Evolutionary conservation across 805 yeast species (phyloP).

Genomic region (Kazachstania martiniae): DNA sequence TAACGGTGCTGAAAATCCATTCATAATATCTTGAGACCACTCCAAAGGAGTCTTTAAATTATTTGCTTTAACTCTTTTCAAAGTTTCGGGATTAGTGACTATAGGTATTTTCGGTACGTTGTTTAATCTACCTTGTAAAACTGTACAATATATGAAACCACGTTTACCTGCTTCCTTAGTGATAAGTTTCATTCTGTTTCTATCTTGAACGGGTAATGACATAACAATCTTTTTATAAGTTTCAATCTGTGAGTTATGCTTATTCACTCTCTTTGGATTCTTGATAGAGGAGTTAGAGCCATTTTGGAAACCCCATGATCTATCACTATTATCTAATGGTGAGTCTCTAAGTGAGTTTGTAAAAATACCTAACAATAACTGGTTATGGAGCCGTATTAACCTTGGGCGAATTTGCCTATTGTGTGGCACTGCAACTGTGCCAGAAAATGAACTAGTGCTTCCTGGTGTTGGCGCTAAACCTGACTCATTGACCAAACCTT

Average conservation of each 20-base stretch:
- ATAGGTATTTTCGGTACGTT: slow-evolving; percentile 72
- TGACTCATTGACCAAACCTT: no score
- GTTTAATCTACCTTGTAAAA: slow-evolving; percentile 54
- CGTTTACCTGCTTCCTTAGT: slow-evolving; percentile 75
- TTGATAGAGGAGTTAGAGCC: slow-evolving; percentile 33
- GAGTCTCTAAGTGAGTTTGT: slow-evolving; percentile 77
- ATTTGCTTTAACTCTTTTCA: slow-evolving; percentile 23
- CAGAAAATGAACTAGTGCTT: no score
- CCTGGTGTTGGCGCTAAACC: background rate
- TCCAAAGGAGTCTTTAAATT: slow-evolving; percentile 40
- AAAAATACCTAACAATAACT: slow-evolving; percentile 64
- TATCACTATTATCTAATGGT: slow-evolving; percentile 50
- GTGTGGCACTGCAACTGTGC: no score
- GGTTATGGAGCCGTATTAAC: slow-evolving; percentile 54
- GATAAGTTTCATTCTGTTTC: slow-evolving; percentile 74
- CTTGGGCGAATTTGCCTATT: slow-evolving; percentile 6
- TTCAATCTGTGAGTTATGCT: slow-evolving; percentile 60
- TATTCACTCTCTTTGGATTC: slow-evolving; percentile 31
- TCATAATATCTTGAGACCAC: slow-evolving; percentile 89
- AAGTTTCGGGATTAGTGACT: slow-evolving; percentile 29
- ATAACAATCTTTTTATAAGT: slow-evolving; percentile 75
- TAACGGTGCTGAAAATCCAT: slow-evolving; percentile 73
- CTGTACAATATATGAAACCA: slow-evolving; percentile 58
- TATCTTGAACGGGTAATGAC: slow-evolving; percentile 74
- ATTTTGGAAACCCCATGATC: slow-evolving; percentile 45